phyloP scores from a whole-genome alignment of 768 basidiomycete species.

The Mycena epipterygia region DNA sequence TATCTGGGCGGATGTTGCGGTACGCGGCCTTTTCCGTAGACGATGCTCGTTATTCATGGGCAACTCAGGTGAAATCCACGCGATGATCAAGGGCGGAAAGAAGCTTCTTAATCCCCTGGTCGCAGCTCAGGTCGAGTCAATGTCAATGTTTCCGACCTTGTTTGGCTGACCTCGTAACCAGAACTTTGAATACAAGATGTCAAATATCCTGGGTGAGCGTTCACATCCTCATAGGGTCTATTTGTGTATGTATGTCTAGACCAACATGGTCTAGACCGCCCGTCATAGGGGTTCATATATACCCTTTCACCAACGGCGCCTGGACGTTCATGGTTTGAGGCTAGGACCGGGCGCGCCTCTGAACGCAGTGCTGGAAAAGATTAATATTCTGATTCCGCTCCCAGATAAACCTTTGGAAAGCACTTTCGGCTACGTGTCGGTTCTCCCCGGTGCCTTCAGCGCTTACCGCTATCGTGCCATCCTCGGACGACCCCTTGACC shows the following conservation, averaged over 20 bases:
- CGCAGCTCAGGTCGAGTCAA: no score
- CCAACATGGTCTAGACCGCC: no score
- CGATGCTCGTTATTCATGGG: no score
- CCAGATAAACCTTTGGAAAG: constrained; percentile 95
- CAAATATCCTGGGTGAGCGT: constrained; percentile 85
- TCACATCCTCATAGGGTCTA: no score
- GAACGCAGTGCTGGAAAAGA: no score
- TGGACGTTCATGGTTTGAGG: no score
- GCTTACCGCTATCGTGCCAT: constrained; percentile 95
- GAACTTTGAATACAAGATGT: constrained; percentile 99
- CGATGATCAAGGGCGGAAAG: constrained; percentile 93
- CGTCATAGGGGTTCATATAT: no score
- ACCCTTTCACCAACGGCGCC: no score
- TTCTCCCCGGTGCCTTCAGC: constrained; percentile 96
- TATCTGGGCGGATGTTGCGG: constrained; percentile 91
- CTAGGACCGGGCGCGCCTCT: no score
- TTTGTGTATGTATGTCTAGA: no score
- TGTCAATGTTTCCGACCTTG: no score
- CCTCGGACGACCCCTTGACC: constrained; percentile 86
- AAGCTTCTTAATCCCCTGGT: constrained; percentile 93
- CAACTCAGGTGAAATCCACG: constrained; percentile 88
- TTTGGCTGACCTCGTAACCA: no score
- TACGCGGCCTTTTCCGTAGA: constrained; percentile 34
- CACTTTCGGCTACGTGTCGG: constrained; percentile 95
- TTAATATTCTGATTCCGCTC: constrained; percentile 27